Conservation (phyloP, 129 eudicot species). For the Artemisia tridentata region DNA sequence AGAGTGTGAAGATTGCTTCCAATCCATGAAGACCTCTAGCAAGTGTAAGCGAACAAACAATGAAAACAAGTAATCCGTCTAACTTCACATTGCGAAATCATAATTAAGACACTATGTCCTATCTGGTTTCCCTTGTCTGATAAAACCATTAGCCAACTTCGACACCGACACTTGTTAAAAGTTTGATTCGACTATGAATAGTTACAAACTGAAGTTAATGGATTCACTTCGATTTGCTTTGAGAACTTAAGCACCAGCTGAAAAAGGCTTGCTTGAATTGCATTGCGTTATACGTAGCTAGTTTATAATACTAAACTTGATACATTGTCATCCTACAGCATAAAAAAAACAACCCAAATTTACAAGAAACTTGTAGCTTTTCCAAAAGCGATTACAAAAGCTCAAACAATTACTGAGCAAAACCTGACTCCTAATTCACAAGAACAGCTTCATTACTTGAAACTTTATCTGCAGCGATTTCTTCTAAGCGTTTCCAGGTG, state of each 20-base stretch:
- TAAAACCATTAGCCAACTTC: no score
- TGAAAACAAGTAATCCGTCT: no score
- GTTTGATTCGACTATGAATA: no score
- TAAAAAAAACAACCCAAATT: slow-evolving; percentile 29
- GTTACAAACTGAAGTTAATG: no score
- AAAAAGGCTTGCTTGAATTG: slow-evolving; percentile 25
- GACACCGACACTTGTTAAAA: no score
- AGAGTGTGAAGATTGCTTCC: no score
- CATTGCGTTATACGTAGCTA: slow-evolving; percentile 25
- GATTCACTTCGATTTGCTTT: no score
- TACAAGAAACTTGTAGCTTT: slow-evolving; percentile 33
- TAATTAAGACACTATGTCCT: no score
- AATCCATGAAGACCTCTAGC: no score
- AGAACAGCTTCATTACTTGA: slow-evolving; percentile 60
- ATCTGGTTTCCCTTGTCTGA: no score
- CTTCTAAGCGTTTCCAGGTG: slow-evolving; percentile 74
- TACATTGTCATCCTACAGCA: slow-evolving; percentile 34
- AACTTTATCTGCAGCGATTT: slow-evolving; percentile 47
- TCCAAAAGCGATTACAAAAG: slow-evolving; percentile 25
- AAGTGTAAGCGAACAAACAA: no score
- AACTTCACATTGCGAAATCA: no score
- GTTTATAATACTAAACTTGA: slow-evolving; percentile 30
- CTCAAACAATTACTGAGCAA: not conserved
- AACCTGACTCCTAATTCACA: slow-evolving; percentile 37
- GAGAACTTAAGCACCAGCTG: not conserved